Evolutionary conservation across 2,329 filamentous ascomycete species (phyloP).

Genomic region (Pseudogymnoascus sp.): DNA sequence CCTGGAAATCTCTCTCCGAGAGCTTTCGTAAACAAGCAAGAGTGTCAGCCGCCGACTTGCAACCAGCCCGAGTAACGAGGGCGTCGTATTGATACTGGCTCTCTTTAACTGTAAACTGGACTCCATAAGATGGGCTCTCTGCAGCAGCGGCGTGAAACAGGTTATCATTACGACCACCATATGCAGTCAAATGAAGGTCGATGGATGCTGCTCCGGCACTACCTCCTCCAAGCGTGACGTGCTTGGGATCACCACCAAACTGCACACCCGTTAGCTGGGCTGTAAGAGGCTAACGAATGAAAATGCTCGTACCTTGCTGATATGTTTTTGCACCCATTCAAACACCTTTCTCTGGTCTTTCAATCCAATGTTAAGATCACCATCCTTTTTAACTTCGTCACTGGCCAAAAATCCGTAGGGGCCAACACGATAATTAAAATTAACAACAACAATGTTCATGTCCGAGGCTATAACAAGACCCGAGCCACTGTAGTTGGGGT

Average conservation of each 20-base stretch:
- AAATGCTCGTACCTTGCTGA: conserved; percentile 35
- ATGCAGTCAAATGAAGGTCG: conserved; percentile 54
- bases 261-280: conserved; percentile 24
- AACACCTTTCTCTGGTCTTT: conserved; percentile 63
- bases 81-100: conserved; percentile 47
- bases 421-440: conserved; percentile 70
- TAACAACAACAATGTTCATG: conserved; percentile 60
- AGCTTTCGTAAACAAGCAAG: conserved; percentile 41
- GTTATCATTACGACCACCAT: conserved; percentile 40
- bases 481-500: conserved; percentile 50
- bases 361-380: conserved; percentile 61
- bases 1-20: conserved; percentile 36
- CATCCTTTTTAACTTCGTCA: conserved; percentile 41
- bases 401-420: conserved; percentile 64
- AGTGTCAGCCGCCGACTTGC: conserved; percentile 31
- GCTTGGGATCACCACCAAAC: conserved; percentile 63
- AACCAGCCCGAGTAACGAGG: conserved; percentile 38
- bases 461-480: conserved; percentile 53
- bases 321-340: conserved; percentile 62
- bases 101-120: conserved; percentile 39
- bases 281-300: not conserved
- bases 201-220: conserved; percentile 62
- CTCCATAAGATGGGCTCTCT: conserved; percentile 46
- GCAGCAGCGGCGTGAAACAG: conserved; percentile 46
- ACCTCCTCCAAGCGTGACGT: conserved; percentile 61